phyloP scores from a whole-genome alignment of 495 filamentous ascomycete genomes.

The Tuber brumale region DNA sequence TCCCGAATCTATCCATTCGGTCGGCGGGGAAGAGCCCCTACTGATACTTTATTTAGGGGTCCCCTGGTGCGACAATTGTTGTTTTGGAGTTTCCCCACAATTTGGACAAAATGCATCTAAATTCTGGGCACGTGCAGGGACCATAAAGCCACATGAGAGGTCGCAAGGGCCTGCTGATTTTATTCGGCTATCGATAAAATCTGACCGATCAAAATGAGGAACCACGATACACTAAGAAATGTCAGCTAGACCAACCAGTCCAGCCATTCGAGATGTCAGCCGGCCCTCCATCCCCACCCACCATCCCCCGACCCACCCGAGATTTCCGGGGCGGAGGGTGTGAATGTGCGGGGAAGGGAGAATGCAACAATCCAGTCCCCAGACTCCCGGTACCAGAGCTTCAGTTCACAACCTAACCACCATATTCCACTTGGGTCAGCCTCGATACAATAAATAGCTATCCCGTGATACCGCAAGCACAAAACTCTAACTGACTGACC shows the following conservation, averaged over 20 bases:
- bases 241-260: neutral
- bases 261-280: neutral
- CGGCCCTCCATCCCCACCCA: neutral
- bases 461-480: neutral
- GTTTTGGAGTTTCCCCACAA: conserved; percentile 1
- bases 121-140: neutral
- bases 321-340: neutral
- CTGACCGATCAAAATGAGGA: neutral
- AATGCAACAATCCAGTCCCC: neutral
- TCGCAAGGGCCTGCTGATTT: neutral
- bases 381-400: neutral
- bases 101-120: neutral
- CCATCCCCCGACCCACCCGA: neutral
- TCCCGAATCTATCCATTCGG: neutral
- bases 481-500: neutral
- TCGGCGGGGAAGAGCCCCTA: neutral
- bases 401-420: neutral
- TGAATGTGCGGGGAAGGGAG: neutral
- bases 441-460: neutral
- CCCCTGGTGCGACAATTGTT: neutral
- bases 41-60: neutral
- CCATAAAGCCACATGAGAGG: neutral
- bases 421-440: neutral
- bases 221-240: neutral
- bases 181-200: neutral